These are phyloP conservation scores for Cercospora sp. DNA, from an alignment of 2,329 filamentous ascomycete genomes.

Conservation along the genomic window DNA sequence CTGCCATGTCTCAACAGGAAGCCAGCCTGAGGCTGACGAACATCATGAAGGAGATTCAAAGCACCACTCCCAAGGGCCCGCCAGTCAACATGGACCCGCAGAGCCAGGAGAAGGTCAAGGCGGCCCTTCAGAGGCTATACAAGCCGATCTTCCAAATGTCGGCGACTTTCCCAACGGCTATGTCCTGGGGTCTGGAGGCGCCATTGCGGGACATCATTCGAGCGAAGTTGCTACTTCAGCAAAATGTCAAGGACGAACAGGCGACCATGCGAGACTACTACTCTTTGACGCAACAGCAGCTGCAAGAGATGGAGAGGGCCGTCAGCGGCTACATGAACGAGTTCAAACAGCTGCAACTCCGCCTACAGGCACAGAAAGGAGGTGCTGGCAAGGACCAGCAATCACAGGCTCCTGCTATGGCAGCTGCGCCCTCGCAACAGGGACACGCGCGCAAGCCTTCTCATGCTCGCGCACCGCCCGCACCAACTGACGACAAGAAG, in stretches of 20 bases:
- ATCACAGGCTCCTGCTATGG: conserved; percentile 21
- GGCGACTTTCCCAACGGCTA: conserved; percentile 28
- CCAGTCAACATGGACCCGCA: conserved; percentile 28
- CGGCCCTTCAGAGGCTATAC: conserved; percentile 32
- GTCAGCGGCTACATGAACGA: conserved; percentile 32
- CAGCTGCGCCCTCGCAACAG: conserved; percentile 26
- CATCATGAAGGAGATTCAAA: conserved; percentile 29
- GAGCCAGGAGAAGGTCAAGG: conserved; percentile 24
- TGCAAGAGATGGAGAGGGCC: conserved; percentile 29
- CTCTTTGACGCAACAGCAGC: conserved; percentile 30
- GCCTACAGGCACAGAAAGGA: conserved; percentile 17
- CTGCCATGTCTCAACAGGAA: neutral
- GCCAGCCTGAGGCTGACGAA: conserved; percentile 5
- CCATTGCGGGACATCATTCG: conserved; percentile 32
- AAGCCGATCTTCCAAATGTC: conserved; percentile 29
- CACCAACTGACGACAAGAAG: conserved; percentile 38
- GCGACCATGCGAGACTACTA: conserved; percentile 35
- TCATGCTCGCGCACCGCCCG: conserved; percentile 34
- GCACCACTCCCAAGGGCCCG: conserved; percentile 32
- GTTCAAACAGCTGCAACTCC: conserved; percentile 30
- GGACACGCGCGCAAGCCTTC: conserved; percentile 32
- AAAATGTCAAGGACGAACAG: conserved; percentile 31
- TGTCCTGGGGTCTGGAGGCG: conserved; percentile 24
- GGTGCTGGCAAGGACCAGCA: conserved; percentile 24
- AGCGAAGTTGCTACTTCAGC: conserved; percentile 30